Base-by-base conservation (phyloP, 768 basidiomycete species). In the Lepiota subincarnata region DNA sequence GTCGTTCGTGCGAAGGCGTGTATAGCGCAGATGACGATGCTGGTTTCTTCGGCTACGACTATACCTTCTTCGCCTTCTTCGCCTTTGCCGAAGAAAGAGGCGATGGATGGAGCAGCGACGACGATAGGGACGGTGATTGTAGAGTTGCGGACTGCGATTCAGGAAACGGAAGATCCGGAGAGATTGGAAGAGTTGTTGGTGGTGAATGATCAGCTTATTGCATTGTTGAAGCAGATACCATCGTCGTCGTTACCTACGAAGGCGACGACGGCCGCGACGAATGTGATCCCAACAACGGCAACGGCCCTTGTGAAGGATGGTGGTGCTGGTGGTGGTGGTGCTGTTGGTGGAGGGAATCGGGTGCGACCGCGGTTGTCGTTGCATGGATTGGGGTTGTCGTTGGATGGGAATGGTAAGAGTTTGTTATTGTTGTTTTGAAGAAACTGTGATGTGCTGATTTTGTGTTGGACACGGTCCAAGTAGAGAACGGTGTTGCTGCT, bases 181-280 rank as follows among this genome's bases (percentile, higher is more conserved):
- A 77, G 80, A 50, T 64, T 93, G 63, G 83, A 86, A 57, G 84
- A 83, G 48, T 72, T 95, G 11, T 73, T 95, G 7, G 69, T 61
- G 1, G 68, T 94, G 20, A 89, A 90, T 58, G 95, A 97, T 64
- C 72, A 75, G 37, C 71, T 98, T 19, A 79, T 80, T 6, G 66
- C 70, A 0, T 67, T 84, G 10, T 63, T 95, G 14, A 77, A 79
- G 46, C 73, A 72, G 19, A 71, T 81, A 3, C 68, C 74, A 1
- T 53, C 66, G 24, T 24, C 24, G 5, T 24, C 24, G 5, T 24
- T 5, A 24, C 5, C 24, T 2, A 2, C 24, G 24, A 24, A 2
- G 2, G 5, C 24, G 24, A 24, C 24, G 5, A 24, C 24, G 24
- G 24, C 2, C 5, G 24, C 24, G 24, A 5, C 24, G n/a, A n/a